Evolutionary conservation across 768 basidiomycete genomes (phyloP).

Genomic region (Mrakia blollopis): DNA sequence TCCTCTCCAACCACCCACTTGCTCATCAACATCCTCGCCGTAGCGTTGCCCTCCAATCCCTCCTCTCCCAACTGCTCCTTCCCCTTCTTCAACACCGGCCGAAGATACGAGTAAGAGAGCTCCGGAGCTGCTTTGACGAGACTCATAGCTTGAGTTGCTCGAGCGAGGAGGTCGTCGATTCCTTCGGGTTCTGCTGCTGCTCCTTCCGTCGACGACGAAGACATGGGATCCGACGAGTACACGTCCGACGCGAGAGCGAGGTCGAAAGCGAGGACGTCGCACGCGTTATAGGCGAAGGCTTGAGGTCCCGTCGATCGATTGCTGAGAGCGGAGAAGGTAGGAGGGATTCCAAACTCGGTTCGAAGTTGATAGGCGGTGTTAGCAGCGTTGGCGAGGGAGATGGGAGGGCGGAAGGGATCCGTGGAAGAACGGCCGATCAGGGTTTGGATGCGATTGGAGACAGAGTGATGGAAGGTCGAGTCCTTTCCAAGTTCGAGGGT

Average conservation of each 20-base stretch:
- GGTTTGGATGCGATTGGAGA: constrained; percentile 3
- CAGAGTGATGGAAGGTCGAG: background rate
- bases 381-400: background rate
- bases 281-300: constrained; percentile 1
- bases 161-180: constrained; percentile 23
- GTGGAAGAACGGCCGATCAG: background rate
- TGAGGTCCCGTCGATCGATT: background rate
- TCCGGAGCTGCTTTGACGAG: background rate
- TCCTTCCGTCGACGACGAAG: background rate
- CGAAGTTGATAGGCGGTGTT: constrained; percentile 1
- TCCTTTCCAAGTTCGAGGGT: background rate
- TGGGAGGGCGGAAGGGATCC: background rate
- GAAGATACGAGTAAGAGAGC: constrained; percentile 20
- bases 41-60: background rate
- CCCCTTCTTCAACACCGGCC: background rate
- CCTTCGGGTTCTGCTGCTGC: background rate
- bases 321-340: background rate
- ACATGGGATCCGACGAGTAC: constrained; percentile 7
- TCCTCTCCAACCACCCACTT: constrained; percentile 31
- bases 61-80: background rate
- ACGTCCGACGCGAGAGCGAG: constrained; percentile 22
- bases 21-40: constrained; percentile 19
- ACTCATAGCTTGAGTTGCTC: constrained; percentile 28
- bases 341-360: constrained; percentile 1
- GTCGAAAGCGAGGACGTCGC: constrained; percentile 27